phyloP scores from a whole-genome alignment of 2,329 filamentous ascomycete genomes.

The Cytospora paraplurivora region DNA sequence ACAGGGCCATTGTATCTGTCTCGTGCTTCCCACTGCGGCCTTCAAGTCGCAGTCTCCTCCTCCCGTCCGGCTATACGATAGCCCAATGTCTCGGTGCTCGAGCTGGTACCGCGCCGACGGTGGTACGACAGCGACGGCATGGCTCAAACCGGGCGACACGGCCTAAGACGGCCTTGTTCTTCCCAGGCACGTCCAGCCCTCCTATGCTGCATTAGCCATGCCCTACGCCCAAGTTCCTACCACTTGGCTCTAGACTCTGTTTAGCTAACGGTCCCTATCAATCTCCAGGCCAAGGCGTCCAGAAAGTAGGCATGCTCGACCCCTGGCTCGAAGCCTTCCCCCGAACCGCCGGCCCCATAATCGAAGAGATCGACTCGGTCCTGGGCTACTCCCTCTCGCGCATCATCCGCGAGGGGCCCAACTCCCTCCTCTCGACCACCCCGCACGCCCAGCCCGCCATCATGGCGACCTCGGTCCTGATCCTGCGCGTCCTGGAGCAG shows the following conservation, averaged over 20 bases:
- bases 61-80: not conserved
- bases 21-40: constrained; percentile 5
- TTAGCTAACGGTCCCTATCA: not conserved
- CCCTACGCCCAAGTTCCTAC: not conserved
- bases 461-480: constrained; percentile 91
- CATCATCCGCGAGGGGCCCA: constrained; percentile 79
- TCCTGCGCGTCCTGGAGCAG: constrained; percentile 81
- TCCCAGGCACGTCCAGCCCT: constrained; percentile 49
- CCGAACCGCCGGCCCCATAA: constrained; percentile 68
- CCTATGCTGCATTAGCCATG: not conserved
- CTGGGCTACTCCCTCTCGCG: constrained; percentile 74
- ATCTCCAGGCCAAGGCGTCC: constrained; percentile 76
- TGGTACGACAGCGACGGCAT: constrained; percentile 18
- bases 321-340: constrained; percentile 90
- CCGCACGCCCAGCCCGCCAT: constrained; percentile 92
- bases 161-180: constrained; percentile 60
- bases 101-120: no score
- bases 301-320: constrained; percentile 83
- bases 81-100: not conserved
- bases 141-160: constrained; percentile 28
- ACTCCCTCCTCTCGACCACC: constrained; percentile 74
- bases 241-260: not conserved
- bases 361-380: constrained; percentile 82
- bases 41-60: not conserved
- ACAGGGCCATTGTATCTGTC: constrained; percentile 10